A percentile compares a stretch with the other conserved stretches of the same genome.
Conservation (phyloP, 2,329 filamentous ascomycete species). For the Colletotrichum simmondsii region DNA sequence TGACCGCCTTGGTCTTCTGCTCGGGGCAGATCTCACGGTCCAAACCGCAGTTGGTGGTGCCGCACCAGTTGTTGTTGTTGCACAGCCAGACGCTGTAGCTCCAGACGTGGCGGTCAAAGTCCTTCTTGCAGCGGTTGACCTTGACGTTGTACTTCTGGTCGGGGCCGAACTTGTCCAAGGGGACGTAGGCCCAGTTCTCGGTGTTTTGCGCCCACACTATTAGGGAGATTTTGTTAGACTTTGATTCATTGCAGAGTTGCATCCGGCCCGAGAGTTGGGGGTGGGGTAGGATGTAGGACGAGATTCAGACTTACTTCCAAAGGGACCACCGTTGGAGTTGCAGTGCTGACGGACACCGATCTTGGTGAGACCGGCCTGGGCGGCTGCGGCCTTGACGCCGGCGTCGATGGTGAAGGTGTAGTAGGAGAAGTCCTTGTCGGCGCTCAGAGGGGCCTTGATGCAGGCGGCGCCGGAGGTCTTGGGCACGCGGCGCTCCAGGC, state of each 20-base stretch:
- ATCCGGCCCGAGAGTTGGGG: no score
- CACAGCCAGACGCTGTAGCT: constrained; percentile 19
- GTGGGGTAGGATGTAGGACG: neutral
- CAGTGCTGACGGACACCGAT: constrained; percentile 8
- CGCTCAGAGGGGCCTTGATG: neutral
- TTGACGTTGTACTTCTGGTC: constrained; percentile 1
- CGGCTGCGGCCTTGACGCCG: neutral
- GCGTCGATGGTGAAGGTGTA: constrained; percentile 7
- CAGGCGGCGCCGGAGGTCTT: neutral
- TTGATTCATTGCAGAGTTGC: neutral
- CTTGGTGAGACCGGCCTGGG: neutral
- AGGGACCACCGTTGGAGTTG: neutral
- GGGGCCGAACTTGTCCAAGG: constrained; percentile 7
- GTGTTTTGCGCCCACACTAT: neutral
- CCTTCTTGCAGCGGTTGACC: constrained; percentile 17
- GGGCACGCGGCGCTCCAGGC: neutral
- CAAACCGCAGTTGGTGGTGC: neutral
- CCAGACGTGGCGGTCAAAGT: neutral
- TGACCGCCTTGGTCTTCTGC: constrained; percentile 3
- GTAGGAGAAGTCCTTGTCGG: neutral
- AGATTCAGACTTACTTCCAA: neutral
- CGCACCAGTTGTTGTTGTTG: constrained; percentile 6
- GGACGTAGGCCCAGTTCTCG: neutral
- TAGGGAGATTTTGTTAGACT: neutral
- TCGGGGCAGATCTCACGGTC: neutral